A percentile compares a stretch with the other conserved stretches of the same genome.
Evolutionary conservation across 1,284 basidiomycete genomes (phyloP).

Genomic region (Heterobasidion irregulare): DNA sequence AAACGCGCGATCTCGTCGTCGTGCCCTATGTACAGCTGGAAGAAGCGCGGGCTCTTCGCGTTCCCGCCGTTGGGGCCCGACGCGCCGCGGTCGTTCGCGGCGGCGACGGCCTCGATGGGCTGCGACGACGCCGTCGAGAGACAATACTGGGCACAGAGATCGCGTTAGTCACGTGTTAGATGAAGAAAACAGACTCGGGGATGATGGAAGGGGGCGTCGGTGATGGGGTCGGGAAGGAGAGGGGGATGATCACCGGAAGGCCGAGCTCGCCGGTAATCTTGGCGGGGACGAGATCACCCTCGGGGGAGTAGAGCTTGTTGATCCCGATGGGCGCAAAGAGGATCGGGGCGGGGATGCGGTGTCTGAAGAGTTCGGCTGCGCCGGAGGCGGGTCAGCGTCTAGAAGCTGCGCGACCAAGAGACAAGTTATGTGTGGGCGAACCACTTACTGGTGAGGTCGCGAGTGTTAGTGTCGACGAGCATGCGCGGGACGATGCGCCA

Average conservation of each 20-base stretch:
- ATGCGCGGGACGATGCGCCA: slow-evolving; percentile 49
- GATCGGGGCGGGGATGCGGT: slow-evolving; percentile 43
- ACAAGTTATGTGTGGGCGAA: neutral
- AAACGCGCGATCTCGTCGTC: slow-evolving; percentile 38
- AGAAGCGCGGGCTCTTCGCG: slow-evolving; percentile 40
- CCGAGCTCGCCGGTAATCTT: slow-evolving; percentile 47
- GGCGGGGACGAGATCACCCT: slow-evolving; percentile 46
- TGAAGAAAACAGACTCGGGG: neutral
- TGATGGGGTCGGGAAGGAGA: neutral
- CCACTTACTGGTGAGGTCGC: slow-evolving; percentile 39
- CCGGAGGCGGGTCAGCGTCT: neutral
- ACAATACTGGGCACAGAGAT: slow-evolving; percentile 29
- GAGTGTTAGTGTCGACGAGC: slow-evolving; percentile 48
- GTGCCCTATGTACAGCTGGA: slow-evolving; percentile 55
- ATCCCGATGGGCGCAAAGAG: slow-evolving; percentile 52
- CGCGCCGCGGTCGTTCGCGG: slow-evolving; percentile 34
- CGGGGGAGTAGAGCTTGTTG: slow-evolving; percentile 44
- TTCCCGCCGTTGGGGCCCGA: slow-evolving; percentile 27
- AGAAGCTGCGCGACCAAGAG: neutral
- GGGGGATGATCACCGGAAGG: slow-evolving; percentile 28
- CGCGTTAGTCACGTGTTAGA: neutral
- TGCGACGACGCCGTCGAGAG: slow-evolving; percentile 48
- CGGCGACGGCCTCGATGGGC: slow-evolving; percentile 46
- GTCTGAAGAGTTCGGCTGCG: slow-evolving; percentile 33
- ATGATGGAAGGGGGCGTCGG: neutral